Conservation (phyloP, 148 eudicot genomes). For the Camellia lanceoleosa region DNA sequence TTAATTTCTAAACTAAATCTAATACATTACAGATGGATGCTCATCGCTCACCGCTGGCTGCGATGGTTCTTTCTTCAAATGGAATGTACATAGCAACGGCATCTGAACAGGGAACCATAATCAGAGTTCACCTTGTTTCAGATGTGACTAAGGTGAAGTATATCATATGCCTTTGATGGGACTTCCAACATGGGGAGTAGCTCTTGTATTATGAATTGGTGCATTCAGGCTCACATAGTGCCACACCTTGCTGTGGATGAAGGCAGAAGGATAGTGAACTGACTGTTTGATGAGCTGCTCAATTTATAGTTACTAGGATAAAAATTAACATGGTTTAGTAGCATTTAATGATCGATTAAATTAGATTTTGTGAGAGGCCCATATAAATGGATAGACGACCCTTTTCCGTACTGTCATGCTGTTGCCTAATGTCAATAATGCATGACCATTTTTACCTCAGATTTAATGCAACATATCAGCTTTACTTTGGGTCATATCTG, state of each 20-base stretch:
- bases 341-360: neutral
- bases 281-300: neutral
- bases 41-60: slow-evolving; percentile 83
- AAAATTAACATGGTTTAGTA: neutral
- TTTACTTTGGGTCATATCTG: neutral
- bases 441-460: neutral
- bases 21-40: slow-evolving; percentile 71
- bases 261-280: slow-evolving; percentile 5
- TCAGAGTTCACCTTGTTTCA: slow-evolving; percentile 75
- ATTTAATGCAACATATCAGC: neutral
- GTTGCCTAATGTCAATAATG: neutral
- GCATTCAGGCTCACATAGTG: neutral
- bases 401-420: neutral
- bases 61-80: slow-evolving; percentile 70
- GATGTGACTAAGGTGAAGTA: slow-evolving; percentile 76
- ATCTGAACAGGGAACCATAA: slow-evolving; percentile 94
- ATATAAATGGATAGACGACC: neutral
- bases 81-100: slow-evolving; percentile 89
- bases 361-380: neutral
- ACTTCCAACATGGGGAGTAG: neutral
- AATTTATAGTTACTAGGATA: neutral
- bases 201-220: slow-evolving; percentile 1
- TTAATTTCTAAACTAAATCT: neutral
- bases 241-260: slow-evolving; percentile 5
- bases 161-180: slow-evolving; percentile 2